Evolutionary conservation across 2,329 filamentous ascomycete genomes (phyloP).

Genomic region (Phyllosticta capitalensis): DNA sequence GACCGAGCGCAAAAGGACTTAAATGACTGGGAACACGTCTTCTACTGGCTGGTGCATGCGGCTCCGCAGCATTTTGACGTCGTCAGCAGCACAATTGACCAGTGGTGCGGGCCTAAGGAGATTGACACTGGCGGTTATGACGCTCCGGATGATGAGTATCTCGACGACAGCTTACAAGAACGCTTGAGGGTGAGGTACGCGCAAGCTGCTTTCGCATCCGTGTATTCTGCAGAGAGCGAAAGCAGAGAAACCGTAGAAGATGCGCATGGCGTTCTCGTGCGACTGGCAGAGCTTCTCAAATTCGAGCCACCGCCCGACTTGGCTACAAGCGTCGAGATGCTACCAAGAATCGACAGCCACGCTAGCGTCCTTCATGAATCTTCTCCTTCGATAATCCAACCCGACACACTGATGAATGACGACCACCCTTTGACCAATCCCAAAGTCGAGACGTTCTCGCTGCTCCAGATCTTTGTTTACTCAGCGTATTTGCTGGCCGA

Average conservation of each 20-base stretch:
- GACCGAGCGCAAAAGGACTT: conserved; percentile 11
- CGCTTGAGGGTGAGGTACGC: conserved; percentile 57
- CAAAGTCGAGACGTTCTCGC: conserved; percentile 42
- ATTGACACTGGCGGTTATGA: conserved; percentile 56
- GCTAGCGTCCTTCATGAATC: conserved; percentile 24
- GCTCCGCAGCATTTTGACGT: conserved; percentile 52
- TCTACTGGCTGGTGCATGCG: conserved; percentile 56
- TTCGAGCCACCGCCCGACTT: conserved; percentile 47
- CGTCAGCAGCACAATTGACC: conserved; percentile 54
- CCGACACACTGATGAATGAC: conserved; percentile 43
- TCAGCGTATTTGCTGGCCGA: conserved; percentile 35
- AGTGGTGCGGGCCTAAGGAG: conserved; percentile 66
- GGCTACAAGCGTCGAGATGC: conserved; percentile 29
- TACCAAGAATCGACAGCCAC: conserved; percentile 34
- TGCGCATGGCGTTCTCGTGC: conserved; percentile 51
- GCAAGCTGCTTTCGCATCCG: conserved; percentile 56
- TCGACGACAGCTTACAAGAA: conserved; percentile 51
- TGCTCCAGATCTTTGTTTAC: conserved; percentile 54
- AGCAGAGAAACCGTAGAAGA: conserved; percentile 49
- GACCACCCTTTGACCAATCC: conserved; percentile 59
- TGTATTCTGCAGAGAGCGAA: conserved; percentile 56
- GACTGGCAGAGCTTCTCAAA: conserved; percentile 51
- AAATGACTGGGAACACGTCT: conserved; percentile 59
- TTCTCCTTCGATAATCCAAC: conserved; percentile 27
- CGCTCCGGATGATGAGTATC: conserved; percentile 37